Conservation (phyloP, 2,329 filamentous ascomycete genomes). For the Sporothrix variecibatus region DNA sequence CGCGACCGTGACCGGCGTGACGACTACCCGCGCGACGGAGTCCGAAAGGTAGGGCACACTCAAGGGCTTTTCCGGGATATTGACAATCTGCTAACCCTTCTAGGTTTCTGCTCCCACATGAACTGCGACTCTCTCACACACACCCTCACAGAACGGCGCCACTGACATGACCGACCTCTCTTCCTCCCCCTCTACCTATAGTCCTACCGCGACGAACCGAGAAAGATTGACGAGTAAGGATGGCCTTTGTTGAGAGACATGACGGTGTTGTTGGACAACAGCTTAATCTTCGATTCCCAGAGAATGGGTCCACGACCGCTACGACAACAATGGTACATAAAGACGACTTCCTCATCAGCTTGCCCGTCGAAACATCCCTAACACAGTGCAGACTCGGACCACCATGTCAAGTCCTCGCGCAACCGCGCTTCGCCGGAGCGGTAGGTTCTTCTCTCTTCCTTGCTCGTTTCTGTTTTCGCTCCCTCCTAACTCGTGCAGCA, state of each 20-base stretch:
- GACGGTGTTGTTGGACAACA: not conserved
- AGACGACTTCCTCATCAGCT: too few relatives aligned
- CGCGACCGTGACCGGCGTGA: conserved; percentile 40
- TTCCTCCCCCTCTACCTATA: conserved; percentile 44
- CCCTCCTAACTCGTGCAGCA: not conserved
- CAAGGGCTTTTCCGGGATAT: too few relatives aligned
- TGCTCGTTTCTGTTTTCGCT: not conserved
- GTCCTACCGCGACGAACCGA: conserved; percentile 63
- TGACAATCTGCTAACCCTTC: not conserved
- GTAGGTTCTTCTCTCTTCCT: not conserved
- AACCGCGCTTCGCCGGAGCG: conserved; percentile 25
- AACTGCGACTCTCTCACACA: not conserved
- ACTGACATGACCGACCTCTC: conserved; percentile 41
- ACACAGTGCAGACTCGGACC: conserved; percentile 1
- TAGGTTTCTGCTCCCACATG: conserved; percentile 7
- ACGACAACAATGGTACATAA: conserved; percentile 70
- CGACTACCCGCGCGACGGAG: conserved; percentile 73
- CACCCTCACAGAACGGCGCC: conserved; percentile 33
- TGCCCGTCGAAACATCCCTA: not conserved
- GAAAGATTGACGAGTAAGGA: conserved; percentile 70
- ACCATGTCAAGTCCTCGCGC: conserved; percentile 15
- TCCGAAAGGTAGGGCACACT: conserved; percentile 73
- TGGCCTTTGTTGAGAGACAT: not conserved
- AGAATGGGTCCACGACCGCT: conserved; percentile 94
- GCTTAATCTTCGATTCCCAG: conserved; percentile 44